Conservation (phyloP, 2,329 filamentous ascomycete species). For the Beauveria bassiana region DNA sequence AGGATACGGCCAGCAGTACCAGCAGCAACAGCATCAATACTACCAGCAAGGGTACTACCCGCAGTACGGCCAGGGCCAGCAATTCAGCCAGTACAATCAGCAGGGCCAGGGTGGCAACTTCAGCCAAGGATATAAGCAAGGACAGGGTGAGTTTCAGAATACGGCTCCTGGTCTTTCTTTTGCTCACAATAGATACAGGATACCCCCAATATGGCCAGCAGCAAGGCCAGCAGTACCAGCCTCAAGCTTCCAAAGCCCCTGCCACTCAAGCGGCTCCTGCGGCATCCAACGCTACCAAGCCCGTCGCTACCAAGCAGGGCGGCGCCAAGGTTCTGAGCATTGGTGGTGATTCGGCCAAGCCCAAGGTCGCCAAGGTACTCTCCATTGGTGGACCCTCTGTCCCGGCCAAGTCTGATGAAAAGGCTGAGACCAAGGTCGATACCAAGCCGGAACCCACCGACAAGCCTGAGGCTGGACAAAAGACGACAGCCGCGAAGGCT, state of each 20-base stretch:
- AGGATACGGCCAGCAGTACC: conserved; percentile 47
- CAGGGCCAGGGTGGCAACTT: conserved; percentile 42
- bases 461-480: conserved; percentile 64
- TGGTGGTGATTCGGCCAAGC: conserved; percentile 50
- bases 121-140: conserved; percentile 44
- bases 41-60: conserved; percentile 50
- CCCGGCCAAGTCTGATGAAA: conserved; percentile 32
- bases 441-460: conserved; percentile 39
- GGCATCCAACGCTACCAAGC: conserved; percentile 41
- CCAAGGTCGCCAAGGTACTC: conserved; percentile 38
- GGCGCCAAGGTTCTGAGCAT: conserved; percentile 72
- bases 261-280: conserved; percentile 37
- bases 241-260: conserved; percentile 34
- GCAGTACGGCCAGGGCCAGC: conserved; percentile 41
- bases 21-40: conserved; percentile 46
- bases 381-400: conserved; percentile 31
- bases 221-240: conserved; percentile 32
- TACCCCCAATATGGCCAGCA: conserved; percentile 47
- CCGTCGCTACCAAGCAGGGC: conserved; percentile 53
- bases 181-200: conserved; percentile 28
- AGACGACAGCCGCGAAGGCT: conserved; percentile 79
- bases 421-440: conserved; percentile 40
- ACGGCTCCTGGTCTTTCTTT: not conserved
- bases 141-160: conserved; percentile 34
- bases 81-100: conserved; percentile 39